phyloP scores from a whole-genome alignment of 495 filamentous ascomycete genomes.

The Trichoderma erinaceum region DNA sequence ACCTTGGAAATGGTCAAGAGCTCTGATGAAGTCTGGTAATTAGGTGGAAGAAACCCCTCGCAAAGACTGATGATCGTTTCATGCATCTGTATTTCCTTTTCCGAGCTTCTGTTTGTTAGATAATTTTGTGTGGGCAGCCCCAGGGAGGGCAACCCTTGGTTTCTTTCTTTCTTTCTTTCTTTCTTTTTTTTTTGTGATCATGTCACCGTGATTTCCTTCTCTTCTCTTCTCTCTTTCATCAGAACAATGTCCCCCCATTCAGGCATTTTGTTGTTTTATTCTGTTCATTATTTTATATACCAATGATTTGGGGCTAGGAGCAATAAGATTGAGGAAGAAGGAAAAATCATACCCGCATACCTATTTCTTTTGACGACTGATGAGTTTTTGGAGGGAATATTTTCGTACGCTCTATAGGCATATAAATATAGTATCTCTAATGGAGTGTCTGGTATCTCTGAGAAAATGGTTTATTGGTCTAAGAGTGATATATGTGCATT shows the following conservation, averaged over 20 bases:
- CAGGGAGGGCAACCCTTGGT: neutral
- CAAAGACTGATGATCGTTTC: neutral
- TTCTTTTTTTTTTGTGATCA: neutral
- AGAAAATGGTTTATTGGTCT: neutral
- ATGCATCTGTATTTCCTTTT: neutral
- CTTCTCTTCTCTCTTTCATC: neutral
- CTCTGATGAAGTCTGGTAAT: constrained; percentile 50
- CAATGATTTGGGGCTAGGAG: constrained; percentile 8
- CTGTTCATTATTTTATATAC: neutral
- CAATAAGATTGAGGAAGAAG: constrained; percentile 6
- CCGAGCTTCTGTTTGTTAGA: constrained; percentile 6
- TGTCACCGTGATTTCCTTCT: constrained; percentile 15
- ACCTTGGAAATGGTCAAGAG: constrained; percentile 48
- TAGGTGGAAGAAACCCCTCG: constrained; percentile 26
- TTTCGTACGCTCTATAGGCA: neutral
- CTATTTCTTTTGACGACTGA: neutral
- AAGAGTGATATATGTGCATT: neutral
- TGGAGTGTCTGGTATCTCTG: neutral
- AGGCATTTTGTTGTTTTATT: neutral
- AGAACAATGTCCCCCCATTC: neutral
- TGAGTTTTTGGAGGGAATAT: neutral
- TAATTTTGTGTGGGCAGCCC: neutral
- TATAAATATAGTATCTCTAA: neutral
- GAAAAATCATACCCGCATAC: constrained; percentile 9
- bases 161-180: neutral